phyloP scores from a whole-genome alignment of 441 rosid genomes.

The Dalechampia spathulata region DNA sequence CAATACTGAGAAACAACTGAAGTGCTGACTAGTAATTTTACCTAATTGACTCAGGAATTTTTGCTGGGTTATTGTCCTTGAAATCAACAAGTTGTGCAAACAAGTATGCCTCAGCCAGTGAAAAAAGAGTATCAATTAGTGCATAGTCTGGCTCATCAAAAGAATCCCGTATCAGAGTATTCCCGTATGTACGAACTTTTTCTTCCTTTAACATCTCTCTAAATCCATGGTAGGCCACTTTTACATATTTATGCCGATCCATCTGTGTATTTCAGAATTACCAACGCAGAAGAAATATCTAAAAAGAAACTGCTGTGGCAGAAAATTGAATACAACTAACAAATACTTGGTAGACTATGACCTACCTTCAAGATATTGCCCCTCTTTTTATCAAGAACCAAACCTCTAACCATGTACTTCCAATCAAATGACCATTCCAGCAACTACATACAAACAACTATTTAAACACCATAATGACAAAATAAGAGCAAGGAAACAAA shows the following conservation, averaged over 20 bases:
- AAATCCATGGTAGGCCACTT: conserved; percentile 99
- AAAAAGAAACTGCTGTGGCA: not conserved
- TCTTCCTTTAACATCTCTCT: conserved; percentile 87
- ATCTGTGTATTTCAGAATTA: conserved; percentile 40
- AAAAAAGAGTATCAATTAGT: conserved; percentile 90
- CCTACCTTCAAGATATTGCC: conserved; percentile 95
- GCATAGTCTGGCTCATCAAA: conserved; percentile 97
- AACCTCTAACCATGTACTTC: conserved; percentile 96
- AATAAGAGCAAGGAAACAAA: not conserved
- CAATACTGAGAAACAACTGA: not conserved
- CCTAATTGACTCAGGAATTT: conserved; percentile 52
- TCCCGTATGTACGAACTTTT: conserved; percentile 82
- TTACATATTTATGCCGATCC: conserved; percentile 98
- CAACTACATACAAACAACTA: conserved; percentile 39
- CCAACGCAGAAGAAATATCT: conserved; percentile 1
- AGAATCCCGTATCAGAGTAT: conserved; percentile 76
- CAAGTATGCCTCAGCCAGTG: conserved; percentile 90
- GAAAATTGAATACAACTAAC: not conserved
- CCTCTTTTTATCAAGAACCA: conserved; percentile 95
- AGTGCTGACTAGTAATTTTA: conserved; percentile 31
- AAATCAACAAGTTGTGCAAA: conserved; percentile 97
- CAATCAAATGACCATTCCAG: conserved; percentile 84
- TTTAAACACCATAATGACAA: conserved; percentile 5
- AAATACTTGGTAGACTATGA: not conserved
- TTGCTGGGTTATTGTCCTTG: conserved; percentile 71